These are phyloP conservation scores for Paraleonurus japonicus DNA, from an alignment of 257 asterid genomes.

Conservation along the genomic window DNA sequence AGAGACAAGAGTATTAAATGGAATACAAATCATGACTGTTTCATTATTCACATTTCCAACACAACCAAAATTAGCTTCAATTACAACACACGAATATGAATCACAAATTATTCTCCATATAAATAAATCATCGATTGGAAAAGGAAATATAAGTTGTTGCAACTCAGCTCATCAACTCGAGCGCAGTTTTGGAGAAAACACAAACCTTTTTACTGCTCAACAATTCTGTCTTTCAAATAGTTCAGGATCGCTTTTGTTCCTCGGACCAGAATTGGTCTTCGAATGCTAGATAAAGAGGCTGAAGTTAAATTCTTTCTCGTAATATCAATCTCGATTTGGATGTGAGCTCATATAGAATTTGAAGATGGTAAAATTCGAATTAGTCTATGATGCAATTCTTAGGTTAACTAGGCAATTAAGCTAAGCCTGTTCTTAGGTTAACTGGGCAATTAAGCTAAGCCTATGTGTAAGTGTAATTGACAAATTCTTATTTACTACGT, in stretches of 20 bases:
- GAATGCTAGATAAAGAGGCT: conserved; percentile 52
- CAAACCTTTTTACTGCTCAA: conserved; percentile 39
- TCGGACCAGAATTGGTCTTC: conserved; percentile 78
- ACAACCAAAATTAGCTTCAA: neutral
- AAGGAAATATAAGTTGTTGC: neutral
- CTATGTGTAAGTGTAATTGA: too few species aligned
- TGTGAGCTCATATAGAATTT: too few species aligned
- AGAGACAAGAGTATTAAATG: neutral
- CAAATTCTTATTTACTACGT: too few species aligned
- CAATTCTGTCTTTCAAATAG: conserved; percentile 77
- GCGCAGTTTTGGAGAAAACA: neutral
- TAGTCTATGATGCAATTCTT: too few species aligned
- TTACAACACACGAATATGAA: conserved; percentile 16
- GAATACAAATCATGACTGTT: neutral
- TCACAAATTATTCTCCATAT: conserved; percentile 5
- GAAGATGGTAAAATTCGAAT: too few species aligned
- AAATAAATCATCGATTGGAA: neutral
- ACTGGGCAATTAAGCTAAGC: too few species aligned
- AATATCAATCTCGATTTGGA: too few species aligned
- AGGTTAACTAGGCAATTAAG: too few species aligned
- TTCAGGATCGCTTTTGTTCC: conserved; percentile 82
- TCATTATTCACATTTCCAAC: neutral
- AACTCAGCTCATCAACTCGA: conserved; percentile 19
- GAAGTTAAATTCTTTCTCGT: too few species aligned
- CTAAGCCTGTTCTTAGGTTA: too few species aligned